Percentiles rank a stretch among this genome's conserved stretches.
phyloP scores from a whole-genome alignment of 2,329 filamentous ascomycete species.

The Mycosphaerelloides madeirae region DNA sequence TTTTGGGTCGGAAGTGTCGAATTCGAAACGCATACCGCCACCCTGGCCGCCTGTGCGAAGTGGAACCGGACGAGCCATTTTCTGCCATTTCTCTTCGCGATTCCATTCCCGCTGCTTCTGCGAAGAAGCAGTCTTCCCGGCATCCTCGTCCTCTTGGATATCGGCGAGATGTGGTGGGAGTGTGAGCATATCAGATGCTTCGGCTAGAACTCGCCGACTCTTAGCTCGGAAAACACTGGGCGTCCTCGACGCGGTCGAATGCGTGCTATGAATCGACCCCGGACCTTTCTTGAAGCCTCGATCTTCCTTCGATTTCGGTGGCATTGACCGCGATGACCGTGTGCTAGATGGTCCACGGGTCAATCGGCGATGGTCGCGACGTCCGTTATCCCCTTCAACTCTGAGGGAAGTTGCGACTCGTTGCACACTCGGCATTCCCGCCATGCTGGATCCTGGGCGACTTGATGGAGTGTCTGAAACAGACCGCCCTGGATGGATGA shows the following conservation, averaged over 20 bases:
- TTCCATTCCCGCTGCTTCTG: conserved; percentile 57
- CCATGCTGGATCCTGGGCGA: conserved; percentile 20
- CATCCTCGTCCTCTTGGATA: conserved; percentile 44
- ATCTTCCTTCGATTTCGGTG: conserved; percentile 22
- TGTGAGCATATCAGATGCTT: conserved; percentile 62
- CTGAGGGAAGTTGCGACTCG: conserved; percentile 57
- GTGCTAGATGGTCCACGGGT: conserved; percentile 48
- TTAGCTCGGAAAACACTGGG: conserved; percentile 45
- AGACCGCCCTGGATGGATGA: conserved; percentile 49
- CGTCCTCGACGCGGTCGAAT: conserved; percentile 36
- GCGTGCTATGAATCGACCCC: conserved; percentile 34
- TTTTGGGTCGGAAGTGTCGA: conserved; percentile 72
- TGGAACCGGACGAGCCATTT: conserved; percentile 53
- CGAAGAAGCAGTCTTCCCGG: conserved; percentile 43
- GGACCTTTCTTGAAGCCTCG: conserved; percentile 32
- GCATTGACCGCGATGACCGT: conserved; percentile 37
- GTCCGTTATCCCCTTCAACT: conserved; percentile 53
- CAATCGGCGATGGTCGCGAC: conserved; percentile 46
- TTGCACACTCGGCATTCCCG: conserved; percentile 39
- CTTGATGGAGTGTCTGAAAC: conserved; percentile 30
- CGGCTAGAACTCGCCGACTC: conserved; percentile 52
- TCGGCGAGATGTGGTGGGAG: conserved; percentile 50
- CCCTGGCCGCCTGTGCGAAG: conserved; percentile 34
- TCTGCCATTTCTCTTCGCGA: conserved; percentile 63
- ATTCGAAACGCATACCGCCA: conserved; percentile 66